phyloP scores from a whole-genome alignment of 1,284 basidiomycete species.

The Chalciporus piperatoides region DNA sequence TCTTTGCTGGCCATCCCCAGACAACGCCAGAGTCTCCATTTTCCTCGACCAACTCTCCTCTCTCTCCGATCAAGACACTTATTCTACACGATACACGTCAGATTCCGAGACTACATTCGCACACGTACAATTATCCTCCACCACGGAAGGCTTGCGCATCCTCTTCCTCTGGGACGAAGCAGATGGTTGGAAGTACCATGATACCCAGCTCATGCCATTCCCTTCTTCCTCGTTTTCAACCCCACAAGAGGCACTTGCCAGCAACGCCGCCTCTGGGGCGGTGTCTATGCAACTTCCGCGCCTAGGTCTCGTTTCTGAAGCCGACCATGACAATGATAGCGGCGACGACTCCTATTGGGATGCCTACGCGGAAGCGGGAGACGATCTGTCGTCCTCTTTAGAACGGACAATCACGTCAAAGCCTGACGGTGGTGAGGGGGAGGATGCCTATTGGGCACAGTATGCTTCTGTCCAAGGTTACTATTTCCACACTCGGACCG shows the following conservation, averaged over 20 bases:
- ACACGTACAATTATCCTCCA: conserved; percentile 51
- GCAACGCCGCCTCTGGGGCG: not conserved
- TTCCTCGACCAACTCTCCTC: conserved; percentile 44
- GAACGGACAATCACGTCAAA: not conserved
- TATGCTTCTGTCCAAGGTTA: conserved; percentile 67
- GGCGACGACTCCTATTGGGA: conserved; percentile 65
- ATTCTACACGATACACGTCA: conserved; percentile 51
- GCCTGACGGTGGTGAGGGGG: conserved; percentile 22
- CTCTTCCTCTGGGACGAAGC: conserved; percentile 62
- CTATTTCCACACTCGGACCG: conserved; percentile 16
- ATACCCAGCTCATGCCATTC: conserved; percentile 68
- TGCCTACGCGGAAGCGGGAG: conserved; percentile 45
- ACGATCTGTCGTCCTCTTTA: conserved; percentile 24
- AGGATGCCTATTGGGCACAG: conserved; percentile 75
- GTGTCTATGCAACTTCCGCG: not conserved
- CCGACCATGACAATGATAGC: conserved; percentile 27
- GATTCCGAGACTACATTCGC: conserved; percentile 59
- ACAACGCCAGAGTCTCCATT: conserved; percentile 37
- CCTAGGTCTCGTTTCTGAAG: conserved; percentile 15
- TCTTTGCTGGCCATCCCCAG: conserved; percentile 62
- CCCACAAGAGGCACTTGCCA: conserved; percentile 37
- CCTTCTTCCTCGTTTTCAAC: conserved; percentile 47
- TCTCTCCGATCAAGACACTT: conserved; percentile 32
- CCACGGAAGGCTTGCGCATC: conserved; percentile 47
- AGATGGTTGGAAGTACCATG: conserved; percentile 66